Percentiles rank a stretch among this genome's conserved stretches.
Evolutionary conservation across 2,329 filamentous ascomycete species (phyloP).

Genomic region (Periconia sp.): DNA sequence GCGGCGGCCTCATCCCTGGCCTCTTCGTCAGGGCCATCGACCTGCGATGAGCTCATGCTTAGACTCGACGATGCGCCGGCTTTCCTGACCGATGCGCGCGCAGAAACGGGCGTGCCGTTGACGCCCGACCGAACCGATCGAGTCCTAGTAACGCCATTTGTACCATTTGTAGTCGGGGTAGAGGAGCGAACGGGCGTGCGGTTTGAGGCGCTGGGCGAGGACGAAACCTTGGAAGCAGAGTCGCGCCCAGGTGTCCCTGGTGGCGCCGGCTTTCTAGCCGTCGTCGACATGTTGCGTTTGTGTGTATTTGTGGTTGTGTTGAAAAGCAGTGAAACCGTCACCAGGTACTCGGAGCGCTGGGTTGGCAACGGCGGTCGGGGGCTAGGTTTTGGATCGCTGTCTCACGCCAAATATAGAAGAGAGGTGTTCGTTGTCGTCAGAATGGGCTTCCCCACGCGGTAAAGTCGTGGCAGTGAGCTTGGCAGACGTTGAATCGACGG

Average conservation of each 20-base stretch:
- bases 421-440: too few species aligned
- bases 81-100: slow-evolving; percentile 46
- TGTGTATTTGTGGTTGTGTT: slow-evolving; percentile 7
- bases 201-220: slow-evolving; percentile 38
- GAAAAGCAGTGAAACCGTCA: slow-evolving; percentile 11
- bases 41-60: slow-evolving; percentile 42
- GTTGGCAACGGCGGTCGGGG: not conserved
- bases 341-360: slow-evolving; percentile 14
- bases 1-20: slow-evolving; percentile 80
- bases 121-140: slow-evolving; percentile 38
- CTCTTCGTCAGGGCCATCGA: slow-evolving; percentile 59
- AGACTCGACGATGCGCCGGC: slow-evolving; percentile 41
- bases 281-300: slow-evolving; percentile 37
- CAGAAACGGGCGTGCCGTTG: slow-evolving; percentile 46
- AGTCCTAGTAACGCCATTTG: slow-evolving; percentile 36
- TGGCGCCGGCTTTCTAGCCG: slow-evolving; percentile 44
- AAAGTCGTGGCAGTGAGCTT: slow-evolving; percentile 9
- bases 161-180: slow-evolving; percentile 34
- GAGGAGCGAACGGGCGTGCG: slow-evolving; percentile 40
- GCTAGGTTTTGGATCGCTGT: slow-evolving; percentile 1
- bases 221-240: slow-evolving; percentile 26
- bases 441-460: too few species aligned
- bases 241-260: slow-evolving; percentile 37
- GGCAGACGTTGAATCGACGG: slow-evolving; percentile 1
- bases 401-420: slow-evolving; percentile 8